Conservation (phyloP, 805 yeast genomes). For the Clavispora vitiphila region DNA sequence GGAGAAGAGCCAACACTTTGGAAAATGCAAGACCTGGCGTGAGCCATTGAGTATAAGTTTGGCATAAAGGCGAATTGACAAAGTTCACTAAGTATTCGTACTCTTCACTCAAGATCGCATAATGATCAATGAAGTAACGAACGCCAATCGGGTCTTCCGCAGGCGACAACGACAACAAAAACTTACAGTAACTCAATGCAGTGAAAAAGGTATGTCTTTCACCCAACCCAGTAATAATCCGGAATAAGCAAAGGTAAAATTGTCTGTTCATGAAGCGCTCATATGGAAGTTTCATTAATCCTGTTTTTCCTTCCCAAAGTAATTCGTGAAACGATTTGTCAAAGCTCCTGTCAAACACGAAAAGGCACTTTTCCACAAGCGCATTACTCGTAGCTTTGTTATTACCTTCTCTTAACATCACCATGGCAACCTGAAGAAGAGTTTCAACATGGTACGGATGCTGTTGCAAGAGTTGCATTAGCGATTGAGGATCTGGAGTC, state of each 20-base stretch:
- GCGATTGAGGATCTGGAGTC: constrained; percentile 74
- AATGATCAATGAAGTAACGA: constrained; percentile 75
- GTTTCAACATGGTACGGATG: constrained; percentile 76
- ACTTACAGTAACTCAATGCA: constrained; percentile 70
- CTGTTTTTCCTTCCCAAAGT: constrained; percentile 44
- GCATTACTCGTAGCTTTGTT: constrained; percentile 64
- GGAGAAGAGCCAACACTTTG: constrained; percentile 55
- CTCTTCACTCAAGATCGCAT: constrained; percentile 63
- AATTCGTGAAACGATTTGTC: constrained; percentile 49
- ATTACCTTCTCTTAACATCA: constrained; percentile 72
- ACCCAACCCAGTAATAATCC: constrained; percentile 64
- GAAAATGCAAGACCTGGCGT: constrained; percentile 73
- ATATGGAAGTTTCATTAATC: constrained; percentile 66
- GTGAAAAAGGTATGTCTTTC: constrained; percentile 75
- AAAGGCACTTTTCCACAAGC: constrained; percentile 68
- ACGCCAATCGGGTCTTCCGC: constrained; percentile 82
- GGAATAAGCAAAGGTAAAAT: constrained; percentile 66
- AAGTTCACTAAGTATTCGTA: constrained; percentile 57
- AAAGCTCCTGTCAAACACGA: constrained; percentile 73
- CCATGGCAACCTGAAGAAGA: constrained; percentile 71
- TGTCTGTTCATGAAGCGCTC: constrained; percentile 72
- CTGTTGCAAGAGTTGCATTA: constrained; percentile 53
- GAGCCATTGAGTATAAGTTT: constrained; percentile 58
- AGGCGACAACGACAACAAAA: constrained; percentile 65
- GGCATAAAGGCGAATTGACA: constrained; percentile 50